A percentile compares a stretch with the other conserved stretches of the same genome.
Conservation (phyloP, 2,329 filamentous ascomycete species). For the Talaromyces sp. region DNA sequence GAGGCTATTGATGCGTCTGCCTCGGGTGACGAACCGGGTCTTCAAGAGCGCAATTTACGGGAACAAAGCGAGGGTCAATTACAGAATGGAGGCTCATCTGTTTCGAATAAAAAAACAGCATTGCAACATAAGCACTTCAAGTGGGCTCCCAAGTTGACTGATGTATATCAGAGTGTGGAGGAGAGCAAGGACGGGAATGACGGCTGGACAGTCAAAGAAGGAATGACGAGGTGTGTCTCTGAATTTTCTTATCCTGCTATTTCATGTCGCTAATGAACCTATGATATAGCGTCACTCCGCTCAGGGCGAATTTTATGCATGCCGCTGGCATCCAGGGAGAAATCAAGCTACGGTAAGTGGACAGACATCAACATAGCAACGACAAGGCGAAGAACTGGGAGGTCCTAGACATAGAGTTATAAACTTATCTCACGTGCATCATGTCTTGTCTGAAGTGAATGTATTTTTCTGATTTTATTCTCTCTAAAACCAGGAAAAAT, state of each 20-base stretch:
- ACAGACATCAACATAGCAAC: conserved; percentile 9
- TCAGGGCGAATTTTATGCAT: conserved; percentile 92
- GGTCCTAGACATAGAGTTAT: conserved; percentile 14
- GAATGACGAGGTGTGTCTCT: conserved; percentile 68
- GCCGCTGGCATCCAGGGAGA: conserved; percentile 63
- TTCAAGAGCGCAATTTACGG: conserved; percentile 71
- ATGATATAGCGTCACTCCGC: conserved; percentile 69
- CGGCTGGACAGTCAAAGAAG: conserved; percentile 86
- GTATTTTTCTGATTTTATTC: conserved; percentile 19
- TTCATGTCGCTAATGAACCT: conserved; percentile 12
- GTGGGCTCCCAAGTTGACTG: conserved; percentile 83
- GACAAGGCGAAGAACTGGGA: conserved; percentile 22
- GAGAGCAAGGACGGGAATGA: conserved; percentile 77
- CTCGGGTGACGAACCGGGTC: conserved; percentile 57
- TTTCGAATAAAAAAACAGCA: conserved; percentile 34
- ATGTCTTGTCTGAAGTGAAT: conserved; percentile 6
- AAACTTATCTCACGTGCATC: conserved; percentile 9
- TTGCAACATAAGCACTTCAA: conserved; percentile 87
- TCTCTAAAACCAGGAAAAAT: conserved; percentile 34
- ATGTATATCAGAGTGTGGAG: conserved; percentile 85
- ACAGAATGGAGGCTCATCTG: conserved; percentile 24
- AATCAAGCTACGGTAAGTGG: conserved; percentile 73
- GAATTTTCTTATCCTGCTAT: no score
- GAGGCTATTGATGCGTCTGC: conserved; percentile 67
- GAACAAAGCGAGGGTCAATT: conserved; percentile 54